Evolutionary conservation across 2,329 filamentous ascomycete genomes (phyloP).

Genomic region (Penicillium sp.): DNA sequence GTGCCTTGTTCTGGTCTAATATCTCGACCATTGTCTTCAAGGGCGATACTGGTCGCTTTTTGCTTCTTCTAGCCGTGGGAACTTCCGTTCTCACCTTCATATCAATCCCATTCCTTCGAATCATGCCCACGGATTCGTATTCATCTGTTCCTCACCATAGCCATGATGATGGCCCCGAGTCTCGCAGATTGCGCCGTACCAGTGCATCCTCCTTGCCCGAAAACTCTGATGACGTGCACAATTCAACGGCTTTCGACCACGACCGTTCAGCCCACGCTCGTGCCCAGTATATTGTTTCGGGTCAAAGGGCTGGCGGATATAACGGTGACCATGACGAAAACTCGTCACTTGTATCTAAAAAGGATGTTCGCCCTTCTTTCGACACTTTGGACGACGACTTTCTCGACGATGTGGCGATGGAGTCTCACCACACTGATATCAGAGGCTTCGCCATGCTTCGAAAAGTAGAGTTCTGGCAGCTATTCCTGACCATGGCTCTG

Average conservation of each 20-base stretch:
- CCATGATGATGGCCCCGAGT: conserved; percentile 34
- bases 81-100: conserved; percentile 75
- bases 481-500: conserved; percentile 86
- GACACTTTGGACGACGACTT: conserved; percentile 54
- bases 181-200: conserved; percentile 38
- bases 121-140: conserved; percentile 61
- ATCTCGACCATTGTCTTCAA: conserved; percentile 78
- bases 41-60: conserved; percentile 78
- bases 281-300: conserved; percentile 36
- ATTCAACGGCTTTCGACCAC: conserved; percentile 35
- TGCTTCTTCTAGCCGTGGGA: conserved; percentile 78
- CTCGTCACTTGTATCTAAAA: conserved; percentile 76
- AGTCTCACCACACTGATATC: conserved; percentile 85
- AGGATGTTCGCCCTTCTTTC: conserved; percentile 54
- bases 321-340: conserved; percentile 67
- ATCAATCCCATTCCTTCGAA: conserved; percentile 82
- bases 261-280: conserved; percentile 31
- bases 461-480: conserved; percentile 83
- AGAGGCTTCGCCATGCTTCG: conserved; percentile 77
- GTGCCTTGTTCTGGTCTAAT: conserved; percentile 93
- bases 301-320: conserved; percentile 26
- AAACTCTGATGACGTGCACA: conserved; percentile 39
- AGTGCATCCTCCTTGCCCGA: conserved; percentile 24
- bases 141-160: conserved; percentile 41
- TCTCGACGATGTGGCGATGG: conserved; percentile 66